Evolutionary conservation across 257 asterid species (phyloP).

Genomic region (Gentiana dahurica): DNA sequence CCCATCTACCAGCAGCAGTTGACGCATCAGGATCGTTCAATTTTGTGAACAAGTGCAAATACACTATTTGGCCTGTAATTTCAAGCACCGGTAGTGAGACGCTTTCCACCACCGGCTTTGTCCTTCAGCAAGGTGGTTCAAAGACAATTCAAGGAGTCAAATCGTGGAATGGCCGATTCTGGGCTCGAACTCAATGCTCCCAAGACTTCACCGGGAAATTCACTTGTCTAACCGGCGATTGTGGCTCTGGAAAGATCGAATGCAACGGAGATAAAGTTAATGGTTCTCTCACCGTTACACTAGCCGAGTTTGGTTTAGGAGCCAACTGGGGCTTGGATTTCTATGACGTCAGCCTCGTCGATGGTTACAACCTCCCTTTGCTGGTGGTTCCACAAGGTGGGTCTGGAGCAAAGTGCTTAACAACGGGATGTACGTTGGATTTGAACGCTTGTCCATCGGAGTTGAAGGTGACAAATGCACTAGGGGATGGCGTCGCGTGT

Average conservation of each 20-base stretch:
- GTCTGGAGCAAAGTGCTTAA: slow-evolving; percentile 45
- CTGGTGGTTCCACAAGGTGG: slow-evolving; percentile 92
- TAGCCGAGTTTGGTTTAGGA: slow-evolving; percentile 79
- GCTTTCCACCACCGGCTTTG: slow-evolving; percentile 54
- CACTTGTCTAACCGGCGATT: too few species aligned
- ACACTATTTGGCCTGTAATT: slow-evolving; percentile 87
- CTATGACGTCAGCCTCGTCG: slow-evolving; percentile 51
- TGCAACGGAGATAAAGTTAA: slow-evolving; percentile 20
- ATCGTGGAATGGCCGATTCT: slow-evolving; percentile 84
- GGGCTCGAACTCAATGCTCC: slow-evolving; percentile 76
- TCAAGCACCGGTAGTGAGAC: slow-evolving; percentile 68
- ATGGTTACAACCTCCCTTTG: slow-evolving; percentile 49
- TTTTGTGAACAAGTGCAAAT: slow-evolving; percentile 55
- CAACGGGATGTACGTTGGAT: slow-evolving; percentile 57
- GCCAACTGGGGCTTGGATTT: slow-evolving; percentile 67
- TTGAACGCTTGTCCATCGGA: slow-evolving; percentile 69
- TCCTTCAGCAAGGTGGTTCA: slow-evolving; percentile 49
- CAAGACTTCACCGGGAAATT: slow-evolving; percentile 20
- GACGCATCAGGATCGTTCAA: slow-evolving; percentile 38
- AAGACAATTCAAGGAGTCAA: slow-evolving; percentile 43
- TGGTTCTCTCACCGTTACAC: slow-evolving; percentile 55
- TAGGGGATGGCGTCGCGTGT: slow-evolving; percentile 65
- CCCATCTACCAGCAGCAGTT: slow-evolving; percentile 27
- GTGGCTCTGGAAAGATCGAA: not conserved
- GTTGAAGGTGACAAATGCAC: slow-evolving; percentile 46